Evolutionary conservation across 768 basidiomycete genomes (phyloP), one percentile per base, ranked within the genome.

Genomic region (Boletus patriciae): DNA sequence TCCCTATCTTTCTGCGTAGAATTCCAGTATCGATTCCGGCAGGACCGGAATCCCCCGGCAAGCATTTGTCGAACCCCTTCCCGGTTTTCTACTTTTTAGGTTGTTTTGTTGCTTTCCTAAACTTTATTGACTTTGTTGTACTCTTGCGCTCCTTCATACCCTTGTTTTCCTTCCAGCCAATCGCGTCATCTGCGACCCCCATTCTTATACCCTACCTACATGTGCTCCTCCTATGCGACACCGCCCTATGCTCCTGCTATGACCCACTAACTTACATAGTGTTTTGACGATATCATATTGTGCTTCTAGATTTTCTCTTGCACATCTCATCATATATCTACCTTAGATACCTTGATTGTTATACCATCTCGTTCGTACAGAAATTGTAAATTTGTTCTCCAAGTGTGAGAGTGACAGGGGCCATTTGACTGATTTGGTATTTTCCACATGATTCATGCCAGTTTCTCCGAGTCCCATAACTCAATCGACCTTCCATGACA

Each of bases 1-100:
- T 25, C 37, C 25, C 38, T 27, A 44, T 49, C 44, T 40, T 50
- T 40, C 23, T 21, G 1, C 21, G 1, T 47, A 82, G 83, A 78
- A n/a, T 87, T 89, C 73, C 85, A 86, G 67, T 84, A 87, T 56
- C 80, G 87, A 46, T 81, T 81, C 60, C 77, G 79, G 45, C 78
- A 75, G 63, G 74, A 81, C 56, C 75, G 76, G 45, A 80, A 81
- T 62, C 78, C 78, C n/a, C 34, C 69, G 8, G 64, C 75, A 15
- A 73, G 64, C 25, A 55, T 81, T 9, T 76, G 78, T 40, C 71
- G 76, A 34, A 80, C 76, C 25, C 82, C 83, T n/a, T 74, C 75
- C 55, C 74, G 74, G 38, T 67, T 84, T 53, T 85, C 87, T 40
- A 88, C 87, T 3, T 89, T 89, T 66, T 88, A 61, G 52, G 16